Percentiles rank a stretch among this genome's conserved stretches.
Conservation (phyloP, 2,329 filamentous ascomycete genomes). For the Colletotrichum karsti region DNA sequence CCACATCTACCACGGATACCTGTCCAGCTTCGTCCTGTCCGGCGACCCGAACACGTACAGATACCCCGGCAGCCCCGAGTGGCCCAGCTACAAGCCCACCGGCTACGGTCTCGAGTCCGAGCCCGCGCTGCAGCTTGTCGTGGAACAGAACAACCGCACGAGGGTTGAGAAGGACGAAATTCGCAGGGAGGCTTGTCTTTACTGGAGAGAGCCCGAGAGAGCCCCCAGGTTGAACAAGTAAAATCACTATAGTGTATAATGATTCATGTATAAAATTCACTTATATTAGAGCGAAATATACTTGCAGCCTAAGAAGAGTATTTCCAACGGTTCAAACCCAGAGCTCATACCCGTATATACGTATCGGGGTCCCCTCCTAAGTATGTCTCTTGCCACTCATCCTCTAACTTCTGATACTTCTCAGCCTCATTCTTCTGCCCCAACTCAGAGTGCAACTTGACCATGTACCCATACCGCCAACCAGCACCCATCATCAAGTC, state of each 20-base stretch:
- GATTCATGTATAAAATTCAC: background rate
- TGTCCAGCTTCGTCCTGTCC: conserved; percentile 76
- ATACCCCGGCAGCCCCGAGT: conserved; percentile 28
- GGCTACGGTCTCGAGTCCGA: conserved; percentile 34
- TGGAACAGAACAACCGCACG: conserved; percentile 38
- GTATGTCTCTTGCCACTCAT: background rate
- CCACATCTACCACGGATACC: conserved; percentile 61
- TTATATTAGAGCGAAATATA: too few species aligned
- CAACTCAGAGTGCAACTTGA: conserved; percentile 21
- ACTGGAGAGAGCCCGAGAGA: conserved; percentile 45
- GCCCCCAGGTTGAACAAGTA: conserved; percentile 44
- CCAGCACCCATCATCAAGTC: conserved; percentile 35
- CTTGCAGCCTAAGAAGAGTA: too few species aligned
- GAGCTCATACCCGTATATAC: background rate
- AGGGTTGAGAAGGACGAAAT: conserved; percentile 43
- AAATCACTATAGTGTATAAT: background rate
- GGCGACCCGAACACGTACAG: conserved; percentile 71
- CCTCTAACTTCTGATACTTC: background rate
- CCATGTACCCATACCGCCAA: conserved; percentile 38
- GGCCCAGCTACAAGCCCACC: conserved; percentile 35
- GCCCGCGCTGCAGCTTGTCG: conserved; percentile 40
- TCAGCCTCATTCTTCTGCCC: background rate
- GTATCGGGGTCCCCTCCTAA: background rate
- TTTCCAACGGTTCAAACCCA: too few species aligned
- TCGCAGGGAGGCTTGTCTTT: conserved; percentile 41